Base-by-base conservation (phyloP, 2,329 filamentous ascomycete species). In the Diplodia corticola region DNA sequence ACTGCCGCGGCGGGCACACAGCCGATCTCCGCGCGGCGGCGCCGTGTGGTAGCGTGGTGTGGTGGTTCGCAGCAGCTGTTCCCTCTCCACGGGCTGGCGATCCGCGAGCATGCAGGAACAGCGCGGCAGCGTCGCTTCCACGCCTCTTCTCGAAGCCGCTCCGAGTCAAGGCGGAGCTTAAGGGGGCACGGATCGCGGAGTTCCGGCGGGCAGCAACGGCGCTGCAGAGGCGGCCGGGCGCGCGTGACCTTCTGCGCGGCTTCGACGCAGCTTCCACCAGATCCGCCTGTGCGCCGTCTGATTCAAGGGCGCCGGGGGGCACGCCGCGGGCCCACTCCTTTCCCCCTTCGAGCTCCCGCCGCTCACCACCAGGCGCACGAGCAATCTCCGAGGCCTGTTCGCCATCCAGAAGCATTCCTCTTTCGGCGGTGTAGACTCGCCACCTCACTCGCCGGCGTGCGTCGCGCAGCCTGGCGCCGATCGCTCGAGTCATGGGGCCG, bases 231-330 rank as follows among this genome's bases (percentile, higher is more conserved):
- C 66, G 67, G 67, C 69, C 64, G 68, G 67, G 40, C 67, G 63
- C 61, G 53, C 63, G 60, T 63, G 67, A 61, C 66, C 68, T 71
- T 71, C 70, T 61, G 33, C 44, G 64, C 64, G 33, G 46, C 54
- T 59, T 59, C 54, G 40, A 60, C 65, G 67, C 68, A 69, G 71
- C 73, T 75, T 75, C 74, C 69, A 71, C 69, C 70, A 74, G 73
- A 77, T 76, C 74, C 69, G 75, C 75, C 75, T 70, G 75, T 77
- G 76, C 75, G 68, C 67, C 65, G 65, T 13, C 70, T 66, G 35
- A 61, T 51, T 53, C 54, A 51, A 48, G 40, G 48, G 49, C 54
- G 46, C 69, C 71, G 68, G 68, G 51, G 69, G 68, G 64, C 74
- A 61, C 67, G 70, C 69, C 68, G 69, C 55, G 13, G 37, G 54